Evolutionary conservation across 2,329 filamentous ascomycete species (phyloP), one percentile per base, ranked within the genome.

Genomic region (Phaeosphaeriaceae sp.): DNA sequence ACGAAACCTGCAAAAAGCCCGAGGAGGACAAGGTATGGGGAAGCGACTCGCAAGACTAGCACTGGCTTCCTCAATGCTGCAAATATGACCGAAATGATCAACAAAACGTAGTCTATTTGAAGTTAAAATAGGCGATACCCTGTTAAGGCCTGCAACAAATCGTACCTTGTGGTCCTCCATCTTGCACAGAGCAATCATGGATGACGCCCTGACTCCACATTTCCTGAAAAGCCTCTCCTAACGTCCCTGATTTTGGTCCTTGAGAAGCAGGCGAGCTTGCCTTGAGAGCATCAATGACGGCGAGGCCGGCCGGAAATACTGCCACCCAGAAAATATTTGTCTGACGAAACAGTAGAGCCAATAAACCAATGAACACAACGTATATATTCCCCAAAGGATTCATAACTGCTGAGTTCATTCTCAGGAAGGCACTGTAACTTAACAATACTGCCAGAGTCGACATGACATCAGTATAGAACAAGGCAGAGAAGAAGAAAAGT

Each of bases 261-360:
- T 13, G 13, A 17, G 36, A 36, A 35, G 15, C 30, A 39, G 26
- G 18, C 2, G 38, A 48, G 4, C 54, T 54, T 16, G 47, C 46
- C 44, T 66, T 67, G 30, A 74, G 52, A 6, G 58, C 52, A 20
- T 70, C 55, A 6, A 73, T 46, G 6, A 70, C 60, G n/a, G 66
- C 56, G 3, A 74, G 60, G 2, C 82, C 86, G 16, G 88, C 88
- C 63, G 91, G 83, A 64, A 89, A 91, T 0, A 92, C 79, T 1
- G 90, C 87, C 0, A 92, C 87, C 94, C 94, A 99, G 70, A 99
- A 96, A 47, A 97, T 88, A 64, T 99, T 99, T 0, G 94, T 99
- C 73, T 99, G 94, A 18, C 94, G 82, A 78, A 96, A 94, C 2
- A 83, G 76, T 16, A 99, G 79, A 1, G 90, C 81, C 1, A 83